A percentile compares a stretch with the other conserved stretches of the same genome.
Conservation (phyloP, 495 filamentous ascomycete species). For the Cercophora samala region DNA sequence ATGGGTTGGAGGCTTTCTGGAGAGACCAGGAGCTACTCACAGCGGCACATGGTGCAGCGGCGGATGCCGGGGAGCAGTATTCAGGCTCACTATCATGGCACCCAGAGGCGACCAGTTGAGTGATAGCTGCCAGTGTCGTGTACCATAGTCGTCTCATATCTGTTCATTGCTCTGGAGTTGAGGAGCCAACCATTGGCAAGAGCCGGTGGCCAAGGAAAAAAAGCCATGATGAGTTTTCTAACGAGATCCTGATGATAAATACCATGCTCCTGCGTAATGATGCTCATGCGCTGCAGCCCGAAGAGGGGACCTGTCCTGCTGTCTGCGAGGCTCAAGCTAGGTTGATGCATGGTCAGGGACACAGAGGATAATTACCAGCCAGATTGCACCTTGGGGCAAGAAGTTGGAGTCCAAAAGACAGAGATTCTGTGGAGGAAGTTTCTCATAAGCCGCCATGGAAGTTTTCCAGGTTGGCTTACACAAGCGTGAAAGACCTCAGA, state of each 20-base stretch:
- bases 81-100: neutral
- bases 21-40: conserved; percentile 42
- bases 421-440: no score
- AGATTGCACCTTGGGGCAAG: no score
- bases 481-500: no score
- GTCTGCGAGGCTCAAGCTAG: neutral
- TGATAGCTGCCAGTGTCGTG: neutral
- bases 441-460: no score
- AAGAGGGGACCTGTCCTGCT: neutral
- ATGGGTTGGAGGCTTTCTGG: conserved; percentile 24
- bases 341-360: neutral
- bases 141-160: neutral
- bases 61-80: conserved; percentile 1
- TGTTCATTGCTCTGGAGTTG: neutral
- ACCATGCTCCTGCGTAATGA: neutral
- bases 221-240: neutral
- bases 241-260: neutral
- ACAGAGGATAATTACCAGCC: neutral
- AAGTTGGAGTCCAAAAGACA: no score
- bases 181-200: neutral
- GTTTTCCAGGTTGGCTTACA: no score
- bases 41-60: conserved; percentile 38
- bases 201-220: neutral
- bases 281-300: neutral
- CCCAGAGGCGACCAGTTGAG: neutral